These are phyloP conservation scores for Cerrena zonata DNA, from an alignment of 1,284 basidiomycete species.

Conservation along the genomic window DNA sequence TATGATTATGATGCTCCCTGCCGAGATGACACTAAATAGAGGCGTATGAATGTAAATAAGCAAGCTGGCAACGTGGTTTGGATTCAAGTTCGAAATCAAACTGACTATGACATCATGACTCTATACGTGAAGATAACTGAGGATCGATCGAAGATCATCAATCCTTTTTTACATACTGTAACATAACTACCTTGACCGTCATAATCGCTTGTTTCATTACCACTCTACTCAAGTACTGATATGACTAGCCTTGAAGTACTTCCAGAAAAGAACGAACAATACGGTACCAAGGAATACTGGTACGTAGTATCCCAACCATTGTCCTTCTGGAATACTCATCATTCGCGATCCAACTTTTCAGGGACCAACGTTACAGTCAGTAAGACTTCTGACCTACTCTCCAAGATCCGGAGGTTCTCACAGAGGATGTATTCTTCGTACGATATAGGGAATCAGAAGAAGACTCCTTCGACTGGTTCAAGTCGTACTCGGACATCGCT, in stretches of 20 bases:
- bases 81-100: no score
- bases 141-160: no score
- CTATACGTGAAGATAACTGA: no score
- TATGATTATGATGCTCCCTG: no score
- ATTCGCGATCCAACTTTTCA: slow-evolving; percentile 16
- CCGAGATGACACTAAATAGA: no score
- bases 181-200: no score
- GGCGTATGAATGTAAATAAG: no score
- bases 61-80: no score
- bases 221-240: background rate
- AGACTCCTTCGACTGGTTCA: slow-evolving; percentile 82
- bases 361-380: slow-evolving; percentile 71
- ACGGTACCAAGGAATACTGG: slow-evolving; percentile 75
- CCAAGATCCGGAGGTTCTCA: background rate
- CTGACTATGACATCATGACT: no score
- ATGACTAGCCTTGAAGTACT: slow-evolving; percentile 39
- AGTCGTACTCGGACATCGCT: slow-evolving; percentile 65
- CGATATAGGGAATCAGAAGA: slow-evolving; percentile 53
- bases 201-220: no score
- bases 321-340: no score
- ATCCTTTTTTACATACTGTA: no score
- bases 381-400: slow-evolving; percentile 24
- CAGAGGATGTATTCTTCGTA: background rate
- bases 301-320: slow-evolving; percentile 30
- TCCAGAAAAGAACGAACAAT: slow-evolving; percentile 68